Base-by-base conservation (phyloP, 257 asterid species). In the Pogostemon cablin region DNA sequence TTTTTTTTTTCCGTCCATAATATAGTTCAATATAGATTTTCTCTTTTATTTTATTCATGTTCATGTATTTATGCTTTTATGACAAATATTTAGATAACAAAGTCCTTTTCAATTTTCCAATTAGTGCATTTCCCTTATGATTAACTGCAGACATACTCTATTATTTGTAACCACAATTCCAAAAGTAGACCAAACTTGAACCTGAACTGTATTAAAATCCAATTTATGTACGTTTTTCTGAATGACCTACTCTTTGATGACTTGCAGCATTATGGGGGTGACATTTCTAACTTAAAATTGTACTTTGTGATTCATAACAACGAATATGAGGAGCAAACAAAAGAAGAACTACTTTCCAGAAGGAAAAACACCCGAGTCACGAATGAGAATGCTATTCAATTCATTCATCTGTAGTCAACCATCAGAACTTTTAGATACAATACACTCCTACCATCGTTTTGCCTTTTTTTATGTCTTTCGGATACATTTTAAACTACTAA, bases 371-470 rank as follows among this genome's bases (percentile, higher is more conserved):
- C 48, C 41, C 88, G 88, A 48, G 99, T 95, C 57, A 91, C 96
- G 11, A 95, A 86, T 79, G 96, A 95, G 46, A 95, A 95, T 76
- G 98, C 89, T 80, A 95, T 91, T 68, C 86, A 88, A 71, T 95
- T 80, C 85, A 95, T 95, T 81, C 97, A 95, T 87, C 84, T 95
- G 90, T 95, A 42, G 96, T 96, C 58, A 95, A 95, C 86, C 91
- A 91, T 78, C 90, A 97, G 55, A 95, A 95, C 80, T 84, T 80
- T 88, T 98, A 89, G 90, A 98, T 87, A 75, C 32, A 15, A 40
- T 17, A 60, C 67, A 46, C 43, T 63, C 46, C 37, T 40, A 34
- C 9, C 25, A 20, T 20, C 25, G 25, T 20, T 20, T 1, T 20
- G 25, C 25, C 25, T 0, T 20, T 20, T 20, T 20, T 20, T 20